Conservation (phyloP, 208 protist genomes). For the Leptomonas seymouri region DNA sequence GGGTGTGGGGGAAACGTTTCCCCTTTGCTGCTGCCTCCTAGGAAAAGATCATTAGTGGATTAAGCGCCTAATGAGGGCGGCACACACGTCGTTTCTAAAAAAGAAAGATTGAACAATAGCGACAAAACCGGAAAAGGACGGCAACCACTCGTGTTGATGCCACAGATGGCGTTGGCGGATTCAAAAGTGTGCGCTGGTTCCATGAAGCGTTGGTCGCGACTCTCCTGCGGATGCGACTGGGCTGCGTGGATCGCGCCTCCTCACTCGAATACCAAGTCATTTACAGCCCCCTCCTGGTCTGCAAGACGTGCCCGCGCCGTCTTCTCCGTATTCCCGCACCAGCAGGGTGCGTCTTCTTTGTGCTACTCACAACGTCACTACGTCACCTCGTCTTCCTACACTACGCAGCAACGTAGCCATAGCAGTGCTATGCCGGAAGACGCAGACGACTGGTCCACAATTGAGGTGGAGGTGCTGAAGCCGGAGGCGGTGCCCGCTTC, state of each 20-base stretch:
- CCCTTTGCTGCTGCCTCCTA: too few relatives aligned
- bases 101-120: too few relatives aligned
- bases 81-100: too few relatives aligned
- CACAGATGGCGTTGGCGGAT: not conserved
- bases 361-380: not conserved
- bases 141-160: too few relatives aligned
- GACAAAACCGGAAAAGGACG: too few relatives aligned
- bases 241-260: not conserved
- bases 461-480: conserved; percentile 33
- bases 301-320: not conserved
- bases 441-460: conserved; percentile 29
- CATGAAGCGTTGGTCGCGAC: not conserved
- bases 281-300: not conserved
- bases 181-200: not conserved
- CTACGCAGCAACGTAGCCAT: not conserved
- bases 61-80: too few relatives aligned
- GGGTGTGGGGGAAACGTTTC: too few relatives aligned
- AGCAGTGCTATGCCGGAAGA: not conserved
- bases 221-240: not conserved
- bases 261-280: not conserved
- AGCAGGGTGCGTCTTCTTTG: not conserved
- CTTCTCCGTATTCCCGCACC: not conserved
- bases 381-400: not conserved
- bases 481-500: conserved; percentile 6
- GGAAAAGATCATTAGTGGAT: too few relatives aligned